A percentile compares a stretch with the other conserved stretches of the same genome.
Evolutionary conservation across 2,329 filamentous ascomycete species (phyloP).

Genomic region (Camillea tinctor): DNA sequence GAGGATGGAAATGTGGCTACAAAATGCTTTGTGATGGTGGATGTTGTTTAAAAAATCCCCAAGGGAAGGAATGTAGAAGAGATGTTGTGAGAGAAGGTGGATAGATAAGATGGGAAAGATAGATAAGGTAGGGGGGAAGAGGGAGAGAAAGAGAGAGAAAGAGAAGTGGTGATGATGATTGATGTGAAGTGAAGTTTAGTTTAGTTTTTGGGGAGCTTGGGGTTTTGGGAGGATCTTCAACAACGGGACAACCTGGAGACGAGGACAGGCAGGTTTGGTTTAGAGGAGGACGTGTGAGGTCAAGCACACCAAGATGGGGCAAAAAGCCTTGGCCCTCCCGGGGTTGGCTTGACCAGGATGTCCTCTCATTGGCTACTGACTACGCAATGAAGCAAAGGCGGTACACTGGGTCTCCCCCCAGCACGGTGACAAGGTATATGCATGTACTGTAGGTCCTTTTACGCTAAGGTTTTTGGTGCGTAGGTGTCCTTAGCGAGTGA

Average conservation of each 20-base stretch:
- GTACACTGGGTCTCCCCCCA: not conserved
- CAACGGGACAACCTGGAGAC: slow-evolving; percentile 22
- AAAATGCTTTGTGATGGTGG: slow-evolving; percentile 34
- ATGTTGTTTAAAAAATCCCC: slow-evolving; percentile 29
- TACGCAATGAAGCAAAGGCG: slow-evolving; percentile 19
- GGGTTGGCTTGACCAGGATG: slow-evolving; percentile 11
- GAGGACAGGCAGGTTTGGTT: slow-evolving; percentile 20
- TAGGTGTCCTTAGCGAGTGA: not conserved
- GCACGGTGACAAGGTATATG: not conserved
- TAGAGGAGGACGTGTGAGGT: slow-evolving; percentile 7
- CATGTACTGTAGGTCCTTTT: slow-evolving; percentile 14
- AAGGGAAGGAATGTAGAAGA: slow-evolving; percentile 33
- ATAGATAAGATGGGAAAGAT: slow-evolving; percentile 23
- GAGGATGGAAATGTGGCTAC: slow-evolving; percentile 44
- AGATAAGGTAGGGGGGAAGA: slow-evolving; percentile 17
- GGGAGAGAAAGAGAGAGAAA: slow-evolving; percentile 15
- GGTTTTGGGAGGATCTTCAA: slow-evolving; percentile 21
- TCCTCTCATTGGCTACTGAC: slow-evolving; percentile 13
- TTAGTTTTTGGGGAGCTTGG: slow-evolving; percentile 19
- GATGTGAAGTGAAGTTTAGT: no score
- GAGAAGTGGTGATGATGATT: slow-evolving; percentile 25
- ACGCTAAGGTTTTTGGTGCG: slow-evolving; percentile 1
- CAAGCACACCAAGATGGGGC: slow-evolving; percentile 17
- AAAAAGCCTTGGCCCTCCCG: slow-evolving; percentile 20
- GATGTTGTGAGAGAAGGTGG: slow-evolving; percentile 31